Evolutionary conservation across 2,329 filamentous ascomycete species (phyloP).

Genomic region (Fusarium sp.): DNA sequence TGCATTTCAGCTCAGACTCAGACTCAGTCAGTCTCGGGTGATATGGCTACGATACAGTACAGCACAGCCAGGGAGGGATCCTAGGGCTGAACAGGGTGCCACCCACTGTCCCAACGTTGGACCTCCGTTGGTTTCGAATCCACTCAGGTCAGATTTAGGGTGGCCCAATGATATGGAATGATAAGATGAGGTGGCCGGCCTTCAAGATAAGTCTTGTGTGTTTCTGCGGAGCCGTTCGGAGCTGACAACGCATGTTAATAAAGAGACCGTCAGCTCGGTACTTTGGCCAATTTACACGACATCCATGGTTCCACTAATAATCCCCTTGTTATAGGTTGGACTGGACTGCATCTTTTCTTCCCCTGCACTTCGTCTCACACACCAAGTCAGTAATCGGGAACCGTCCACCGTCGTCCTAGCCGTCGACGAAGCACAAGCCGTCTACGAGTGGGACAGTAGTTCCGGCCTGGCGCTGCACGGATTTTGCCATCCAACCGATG

Average conservation of each 20-base stretch:
- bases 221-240: slow-evolving; percentile 8
- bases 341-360: neutral
- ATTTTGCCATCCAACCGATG: slow-evolving; percentile 20
- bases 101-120: slow-evolving; percentile 13
- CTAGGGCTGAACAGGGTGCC: slow-evolving; percentile 46
- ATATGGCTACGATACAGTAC: neutral
- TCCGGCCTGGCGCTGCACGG: slow-evolving; percentile 32
- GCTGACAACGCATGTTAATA: slow-evolving; percentile 24
- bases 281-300: neutral
- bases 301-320: slow-evolving; percentile 25
- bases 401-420: too few species aligned
- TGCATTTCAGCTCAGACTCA: slow-evolving; percentile 39
- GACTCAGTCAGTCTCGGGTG: slow-evolving; percentile 10
- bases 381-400: slow-evolving; percentile 29
- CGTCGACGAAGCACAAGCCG: slow-evolving; percentile 31
- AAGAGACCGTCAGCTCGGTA: slow-evolving; percentile 17
- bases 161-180: slow-evolving; percentile 1
- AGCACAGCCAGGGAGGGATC: slow-evolving; percentile 18
- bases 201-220: slow-evolving; percentile 5
- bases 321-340: slow-evolving; percentile 13
- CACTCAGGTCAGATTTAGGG: neutral
- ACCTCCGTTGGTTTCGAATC: slow-evolving; percentile 19
- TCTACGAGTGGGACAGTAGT: slow-evolving; percentile 28
- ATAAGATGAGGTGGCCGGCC: neutral
- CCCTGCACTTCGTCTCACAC: slow-evolving; percentile 36